Evolutionary conservation across 23 red algal species (phyloP).

Genomic region (Gracilaria vermiculophylla): DNA sequence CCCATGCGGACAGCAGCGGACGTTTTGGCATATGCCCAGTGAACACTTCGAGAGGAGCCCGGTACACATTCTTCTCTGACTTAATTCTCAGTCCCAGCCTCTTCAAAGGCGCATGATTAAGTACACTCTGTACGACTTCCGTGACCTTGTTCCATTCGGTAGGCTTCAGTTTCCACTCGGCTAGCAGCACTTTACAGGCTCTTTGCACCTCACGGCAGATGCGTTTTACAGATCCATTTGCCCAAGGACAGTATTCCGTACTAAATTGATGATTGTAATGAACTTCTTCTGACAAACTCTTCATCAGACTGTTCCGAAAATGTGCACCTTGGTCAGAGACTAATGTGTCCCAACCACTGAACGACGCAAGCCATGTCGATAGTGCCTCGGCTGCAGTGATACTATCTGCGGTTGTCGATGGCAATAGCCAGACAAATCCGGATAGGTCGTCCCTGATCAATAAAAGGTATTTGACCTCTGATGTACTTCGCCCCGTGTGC

Average conservation of each 20-base stretch:
- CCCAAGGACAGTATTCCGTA: constrained; percentile 43
- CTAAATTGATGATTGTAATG: constrained; percentile 22
- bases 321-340: not conserved
- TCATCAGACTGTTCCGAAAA: constrained; percentile 19
- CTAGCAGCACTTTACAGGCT: constrained; percentile 1
- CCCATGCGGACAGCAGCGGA: not conserved
- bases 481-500: too few species aligned
- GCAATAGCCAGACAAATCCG: too few species aligned
- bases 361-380: too few species aligned
- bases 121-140: not conserved
- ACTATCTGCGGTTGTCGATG: too few species aligned
- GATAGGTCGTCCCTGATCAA: too few species aligned
- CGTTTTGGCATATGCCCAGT: constrained; percentile 23
- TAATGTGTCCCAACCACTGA: too few species aligned
- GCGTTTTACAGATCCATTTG: constrained; percentile 35
- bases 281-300: not conserved
- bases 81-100: constrained; percentile 3
- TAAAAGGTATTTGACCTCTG: too few species aligned
- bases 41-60: constrained; percentile 26
- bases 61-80: not conserved
- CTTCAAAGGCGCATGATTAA: constrained; percentile 41
- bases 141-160: constrained; percentile 6
- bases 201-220: constrained; percentile 6
- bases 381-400: too few species aligned
- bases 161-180: not conserved